phyloP scores from a whole-genome alignment of 352 stramenopile genomes.

The Phytopythium mirpurense region DNA sequence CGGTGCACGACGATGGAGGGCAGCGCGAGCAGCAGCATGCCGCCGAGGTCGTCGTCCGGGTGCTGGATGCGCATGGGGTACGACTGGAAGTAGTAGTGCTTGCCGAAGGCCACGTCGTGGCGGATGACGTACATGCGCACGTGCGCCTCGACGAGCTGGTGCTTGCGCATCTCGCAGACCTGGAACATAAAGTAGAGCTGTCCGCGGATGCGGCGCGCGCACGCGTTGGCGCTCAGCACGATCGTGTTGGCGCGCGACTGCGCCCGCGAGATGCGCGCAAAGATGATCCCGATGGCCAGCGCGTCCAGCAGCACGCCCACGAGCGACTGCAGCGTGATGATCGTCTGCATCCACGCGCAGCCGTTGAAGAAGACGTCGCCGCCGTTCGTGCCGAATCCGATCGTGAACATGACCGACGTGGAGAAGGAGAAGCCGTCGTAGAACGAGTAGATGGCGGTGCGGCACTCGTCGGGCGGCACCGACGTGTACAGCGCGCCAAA shows the following conservation, averaged over 20 bases:
- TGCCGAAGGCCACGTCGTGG: slow-evolving; percentile 54
- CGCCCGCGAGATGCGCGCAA: slow-evolving; percentile 90
- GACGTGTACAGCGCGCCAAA: slow-evolving; percentile 78
- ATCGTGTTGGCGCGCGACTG: slow-evolving; percentile 91
- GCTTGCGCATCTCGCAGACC: slow-evolving; percentile 88
- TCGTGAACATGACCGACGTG: slow-evolving; percentile 74
- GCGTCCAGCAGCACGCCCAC: slow-evolving; percentile 90
- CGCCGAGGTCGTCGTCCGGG: slow-evolving; percentile 90
- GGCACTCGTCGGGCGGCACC: slow-evolving; percentile 48
- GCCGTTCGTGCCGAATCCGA: slow-evolving; percentile 74
- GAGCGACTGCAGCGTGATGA: slow-evolving; percentile 92
- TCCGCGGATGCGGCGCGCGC: slow-evolving; percentile 85
- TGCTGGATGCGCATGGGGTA: slow-evolving; percentile 93
- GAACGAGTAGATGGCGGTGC: slow-evolving; percentile 58
- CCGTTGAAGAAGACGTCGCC: slow-evolving; percentile 87
- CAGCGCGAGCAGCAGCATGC: slow-evolving; percentile 84
- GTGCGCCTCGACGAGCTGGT: slow-evolving; percentile 93
- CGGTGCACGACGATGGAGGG: slow-evolving; percentile 92
- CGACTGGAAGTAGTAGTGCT: slow-evolving; percentile 89
- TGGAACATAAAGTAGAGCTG: slow-evolving; percentile 94
- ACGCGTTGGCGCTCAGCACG: slow-evolving; percentile 90
- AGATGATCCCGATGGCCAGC: slow-evolving; percentile 93
- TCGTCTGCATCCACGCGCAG: slow-evolving; percentile 89
- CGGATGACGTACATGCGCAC: slow-evolving; percentile 93
- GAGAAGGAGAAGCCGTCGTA: slow-evolving; percentile 81